Conservation (phyloP, 2,329 filamentous ascomycete species). For the Rugonectria rugulosa region DNA sequence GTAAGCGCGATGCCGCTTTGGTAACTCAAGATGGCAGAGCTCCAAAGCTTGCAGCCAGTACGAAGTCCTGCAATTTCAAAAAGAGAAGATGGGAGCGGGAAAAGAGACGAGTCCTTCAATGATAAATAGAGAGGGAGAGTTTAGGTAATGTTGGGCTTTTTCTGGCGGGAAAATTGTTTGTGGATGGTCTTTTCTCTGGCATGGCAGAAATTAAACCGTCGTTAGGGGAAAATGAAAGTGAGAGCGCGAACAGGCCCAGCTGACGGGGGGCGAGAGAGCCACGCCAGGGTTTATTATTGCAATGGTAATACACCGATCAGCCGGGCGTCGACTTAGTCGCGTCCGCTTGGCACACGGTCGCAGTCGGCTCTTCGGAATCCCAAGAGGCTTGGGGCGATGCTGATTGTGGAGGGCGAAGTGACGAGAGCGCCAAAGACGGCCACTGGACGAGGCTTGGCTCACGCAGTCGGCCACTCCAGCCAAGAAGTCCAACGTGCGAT, state of each 20-base stretch:
- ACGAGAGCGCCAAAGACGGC: constrained; percentile 10
- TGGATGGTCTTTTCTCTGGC: not conserved
- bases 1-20: constrained; percentile 38
- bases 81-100: not conserved
- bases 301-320: constrained; percentile 31
- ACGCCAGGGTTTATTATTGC: constrained; percentile 32
- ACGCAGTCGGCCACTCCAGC: constrained; percentile 17
- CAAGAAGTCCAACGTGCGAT: constrained; percentile 15
- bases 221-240: constrained; percentile 20
- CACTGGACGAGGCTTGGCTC: constrained; percentile 22
- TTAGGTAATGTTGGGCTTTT: not conserved
- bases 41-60: constrained; percentile 26
- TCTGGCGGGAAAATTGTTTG: not conserved
- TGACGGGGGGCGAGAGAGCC: constrained; percentile 11
- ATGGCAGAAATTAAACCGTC: constrained; percentile 32
- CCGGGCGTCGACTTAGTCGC: constrained; percentile 19
- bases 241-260: constrained; percentile 18
- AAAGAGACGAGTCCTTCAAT: constrained; percentile 20
- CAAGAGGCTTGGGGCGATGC: constrained; percentile 16
- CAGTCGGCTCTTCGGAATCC: constrained; percentile 37
- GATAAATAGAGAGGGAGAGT: not conserved
- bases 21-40: constrained; percentile 27
- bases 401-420: constrained; percentile 6
- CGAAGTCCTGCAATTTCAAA: constrained; percentile 3
- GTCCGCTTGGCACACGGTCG: constrained; percentile 31